These are phyloP conservation scores for Claviceps africana DNA, from an alignment of 2,329 filamentous ascomycete genomes.

Conservation along the genomic window DNA sequence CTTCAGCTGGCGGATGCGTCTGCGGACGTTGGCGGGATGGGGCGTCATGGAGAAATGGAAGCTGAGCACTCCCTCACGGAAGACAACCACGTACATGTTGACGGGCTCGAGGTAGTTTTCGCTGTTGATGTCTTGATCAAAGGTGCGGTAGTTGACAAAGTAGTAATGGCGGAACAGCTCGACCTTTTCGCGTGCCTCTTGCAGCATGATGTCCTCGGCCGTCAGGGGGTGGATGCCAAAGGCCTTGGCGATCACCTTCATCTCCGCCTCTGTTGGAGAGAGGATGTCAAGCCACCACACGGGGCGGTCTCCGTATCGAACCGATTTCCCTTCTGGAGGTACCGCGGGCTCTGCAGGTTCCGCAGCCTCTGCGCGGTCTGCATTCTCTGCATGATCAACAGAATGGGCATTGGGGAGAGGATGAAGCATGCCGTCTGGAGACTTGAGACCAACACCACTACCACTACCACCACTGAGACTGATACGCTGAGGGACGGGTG, in stretches of 20 bases:
- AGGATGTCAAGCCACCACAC: conserved; percentile 96
- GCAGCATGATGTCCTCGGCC: conserved; percentile 91
- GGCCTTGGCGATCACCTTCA: conserved; percentile 82
- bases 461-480: conserved; percentile 30
- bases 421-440: conserved; percentile 15
- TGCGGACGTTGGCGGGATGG: conserved; percentile 88
- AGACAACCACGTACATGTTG: conserved; percentile 95
- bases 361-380: conserved; percentile 9
- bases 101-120: conserved; percentile 88
- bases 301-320: conserved; percentile 64
- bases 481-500: conserved; percentile 27
- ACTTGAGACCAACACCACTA: conserved; percentile 21
- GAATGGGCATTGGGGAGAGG: conserved; percentile 6
- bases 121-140: conserved; percentile 83
- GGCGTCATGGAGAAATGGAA: conserved; percentile 97
- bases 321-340: conserved; percentile 21
- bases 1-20: conserved; percentile 80
- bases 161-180: conserved; percentile 97
- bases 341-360: conserved; percentile 6
- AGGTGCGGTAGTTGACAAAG: conserved; percentile 95
- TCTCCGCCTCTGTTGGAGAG: conserved; percentile 82
- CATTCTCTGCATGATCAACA: neutral
- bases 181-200: conserved; percentile 95
- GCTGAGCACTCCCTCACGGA: conserved; percentile 85
- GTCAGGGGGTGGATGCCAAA: conserved; percentile 95